phyloP scores from a whole-genome alignment of 306 rosid species.

The Vicia villosa region DNA sequence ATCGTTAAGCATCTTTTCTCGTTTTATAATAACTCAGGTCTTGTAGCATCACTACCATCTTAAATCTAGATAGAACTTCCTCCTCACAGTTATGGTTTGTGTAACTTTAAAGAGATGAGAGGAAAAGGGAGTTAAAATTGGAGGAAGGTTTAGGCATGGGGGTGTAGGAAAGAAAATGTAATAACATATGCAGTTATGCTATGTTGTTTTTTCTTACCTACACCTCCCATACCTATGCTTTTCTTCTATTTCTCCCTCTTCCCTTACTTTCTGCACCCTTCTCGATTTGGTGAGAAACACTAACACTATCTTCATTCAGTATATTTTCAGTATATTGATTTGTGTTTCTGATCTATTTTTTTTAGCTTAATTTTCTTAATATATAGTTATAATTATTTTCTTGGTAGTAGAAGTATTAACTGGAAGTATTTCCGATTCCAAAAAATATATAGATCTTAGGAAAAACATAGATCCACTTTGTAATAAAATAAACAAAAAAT shows the following conservation, averaged over 20 bases:
- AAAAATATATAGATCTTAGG: too few species aligned
- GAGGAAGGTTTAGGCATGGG: constrained; percentile 34
- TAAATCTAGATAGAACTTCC: neutral
- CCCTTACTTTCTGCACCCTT: neutral
- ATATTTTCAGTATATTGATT: neutral
- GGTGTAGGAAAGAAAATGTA: constrained; percentile 21
- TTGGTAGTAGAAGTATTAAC: too few species aligned
- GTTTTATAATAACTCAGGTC: neutral
- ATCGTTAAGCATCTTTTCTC: neutral
- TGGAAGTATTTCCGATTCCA: too few species aligned
- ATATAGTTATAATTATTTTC: too few species aligned
- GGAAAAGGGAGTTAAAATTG: constrained; percentile 29
- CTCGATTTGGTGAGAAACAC: neutral
- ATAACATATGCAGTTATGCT: neutral
- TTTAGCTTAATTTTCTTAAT: neutral
- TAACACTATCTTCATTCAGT: neutral
- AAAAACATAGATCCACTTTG: too few species aligned
- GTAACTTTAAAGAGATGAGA: neutral
- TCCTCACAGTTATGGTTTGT: neutral
- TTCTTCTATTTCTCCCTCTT: constrained; percentile 29
- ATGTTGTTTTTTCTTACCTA: constrained; percentile 25
- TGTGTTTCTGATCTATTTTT: neutral
- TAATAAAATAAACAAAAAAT: too few species aligned
- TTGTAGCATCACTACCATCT: neutral
- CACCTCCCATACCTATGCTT: constrained; percentile 38